Conservation (phyloP, 805 yeast species). For the Cyberlindnera veronae region DNA sequence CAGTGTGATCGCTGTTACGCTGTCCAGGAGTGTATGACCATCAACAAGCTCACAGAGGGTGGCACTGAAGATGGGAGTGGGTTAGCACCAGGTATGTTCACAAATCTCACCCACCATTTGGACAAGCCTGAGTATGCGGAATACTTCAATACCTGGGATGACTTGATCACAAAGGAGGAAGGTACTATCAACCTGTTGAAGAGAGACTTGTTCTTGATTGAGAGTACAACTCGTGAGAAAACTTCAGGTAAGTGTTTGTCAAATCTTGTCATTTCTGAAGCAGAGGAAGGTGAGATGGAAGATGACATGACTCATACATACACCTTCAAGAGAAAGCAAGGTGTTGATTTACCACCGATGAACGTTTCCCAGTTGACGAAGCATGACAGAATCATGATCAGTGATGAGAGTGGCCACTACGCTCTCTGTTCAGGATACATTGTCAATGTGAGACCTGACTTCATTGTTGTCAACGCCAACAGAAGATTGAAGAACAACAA, state of each 20-base stretch:
- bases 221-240: constrained; percentile 55
- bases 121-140: constrained; percentile 38
- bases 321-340: constrained; percentile 41
- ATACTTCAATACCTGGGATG: constrained; percentile 74
- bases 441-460: constrained; percentile 37
- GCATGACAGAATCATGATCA: constrained; percentile 65
- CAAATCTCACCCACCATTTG: constrained; percentile 49
- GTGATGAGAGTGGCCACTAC: constrained; percentile 79
- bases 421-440: constrained; percentile 66
- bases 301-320: constrained; percentile 37
- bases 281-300: constrained; percentile 21
- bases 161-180: constrained; percentile 70
- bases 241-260: constrained; percentile 58
- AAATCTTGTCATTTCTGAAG: constrained; percentile 38
- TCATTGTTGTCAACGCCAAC: constrained; percentile 47
- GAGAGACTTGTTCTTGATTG: constrained; percentile 56
- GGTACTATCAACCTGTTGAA: constrained; percentile 47
- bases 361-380: constrained; percentile 45
- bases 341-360: constrained; percentile 18
- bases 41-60: constrained; percentile 54
- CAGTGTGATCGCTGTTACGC: constrained; percentile 61
- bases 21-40: constrained; percentile 58
- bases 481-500: constrained; percentile 46
- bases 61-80: constrained; percentile 58
- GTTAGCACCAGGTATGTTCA: constrained; percentile 44